These are phyloP conservation scores for Corylus avellana DNA, from an alignment of 306 rosid species.

Conservation along the genomic window DNA sequence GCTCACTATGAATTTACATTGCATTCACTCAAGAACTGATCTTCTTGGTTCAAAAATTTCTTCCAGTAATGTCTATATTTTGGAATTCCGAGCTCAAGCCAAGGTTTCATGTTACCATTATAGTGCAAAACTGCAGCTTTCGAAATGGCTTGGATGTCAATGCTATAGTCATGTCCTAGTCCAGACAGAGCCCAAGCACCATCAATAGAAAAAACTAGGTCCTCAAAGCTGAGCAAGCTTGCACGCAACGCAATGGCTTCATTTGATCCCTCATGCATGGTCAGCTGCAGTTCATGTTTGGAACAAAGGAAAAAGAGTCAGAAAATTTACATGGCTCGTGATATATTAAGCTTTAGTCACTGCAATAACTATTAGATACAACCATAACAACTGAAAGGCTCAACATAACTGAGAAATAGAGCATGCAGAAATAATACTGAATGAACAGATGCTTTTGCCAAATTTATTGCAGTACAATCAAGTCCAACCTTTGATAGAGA, in stretches of 20 bases:
- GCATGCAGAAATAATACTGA: neutral
- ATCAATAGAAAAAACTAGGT: slow-evolving; percentile 59
- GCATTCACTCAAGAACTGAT: slow-evolving; percentile 92
- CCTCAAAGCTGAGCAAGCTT: slow-evolving; percentile 79
- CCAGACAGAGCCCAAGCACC: slow-evolving; percentile 73
- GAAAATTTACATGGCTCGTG: slow-evolving; percentile 25
- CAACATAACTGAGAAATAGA: neutral
- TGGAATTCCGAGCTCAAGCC: slow-evolving; percentile 97
- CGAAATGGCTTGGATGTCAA: slow-evolving; percentile 43
- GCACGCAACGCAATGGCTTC: slow-evolving; percentile 61
- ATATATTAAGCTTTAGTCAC: slow-evolving; percentile 10
- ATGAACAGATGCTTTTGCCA: neutral
- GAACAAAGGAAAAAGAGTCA: slow-evolving; percentile 28
- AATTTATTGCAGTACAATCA: neutral
- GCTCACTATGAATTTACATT: slow-evolving; percentile 71
- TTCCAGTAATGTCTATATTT: slow-evolving; percentile 76
- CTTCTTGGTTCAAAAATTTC: slow-evolving; percentile 71
- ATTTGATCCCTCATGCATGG: slow-evolving; percentile 33
- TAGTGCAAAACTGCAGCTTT: slow-evolving; percentile 78
- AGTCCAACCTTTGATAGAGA: neutral
- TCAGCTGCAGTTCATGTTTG: slow-evolving; percentile 42
- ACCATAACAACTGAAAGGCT: neutral
- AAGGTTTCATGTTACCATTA: slow-evolving; percentile 95
- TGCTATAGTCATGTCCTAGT: slow-evolving; percentile 72
- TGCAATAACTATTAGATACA: neutral